Base-by-base conservation (phyloP, 352 stramenopile species). In the Pythium brachiatum region DNA sequence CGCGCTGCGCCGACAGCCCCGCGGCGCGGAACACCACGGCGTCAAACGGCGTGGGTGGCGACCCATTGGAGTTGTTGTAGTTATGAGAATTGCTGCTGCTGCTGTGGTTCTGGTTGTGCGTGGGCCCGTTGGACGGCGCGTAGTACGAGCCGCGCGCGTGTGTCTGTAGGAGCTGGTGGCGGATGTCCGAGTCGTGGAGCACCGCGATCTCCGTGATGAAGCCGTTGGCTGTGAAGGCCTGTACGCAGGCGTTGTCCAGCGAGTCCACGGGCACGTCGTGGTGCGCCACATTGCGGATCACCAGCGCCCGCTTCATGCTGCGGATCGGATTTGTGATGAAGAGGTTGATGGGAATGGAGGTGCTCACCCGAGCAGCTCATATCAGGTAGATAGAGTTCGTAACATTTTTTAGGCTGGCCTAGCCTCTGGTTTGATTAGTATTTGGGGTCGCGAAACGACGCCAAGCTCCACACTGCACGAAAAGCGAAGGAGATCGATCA, bases 261-360 rank as follows among this genome's bases (percentile, higher is more conserved):
- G 66, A 79, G 67, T 92, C 83, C 16, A 92, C 73, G 29, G 81
- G 83, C 63, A 89, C 76, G 57, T 90, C 78, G 57, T 87, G 76
- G 64, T 75, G 88, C 57, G 79, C 70, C 36, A 89, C 81, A 58
- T 89, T 89, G 58, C 83, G 81, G 68, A 92, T 89, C 69, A 92
- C 78, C 8, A 92, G 71, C 60, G 76, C 83, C 7, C 81, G 78
- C 78, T 92, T 92, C 83, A 92, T 92, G 13, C 1, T 46, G 1
- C 6, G 3, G 3, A 47, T 20, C 2, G 12, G 25, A 53, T 48
- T 50, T 50, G 11, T 31, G 32, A 20, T 31, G 25, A 5, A 18
- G 50, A 32, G 29, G 9, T 9, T 13, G 51, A 57, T 41, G 21
- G 29, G 51, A 31, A 46, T 57, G 23, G 48, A 31, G 44, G 11